These are phyloP conservation scores for Aeschynomene evenia DNA, from an alignment of 306 rosid genomes.

Conservation along the genomic window DNA sequence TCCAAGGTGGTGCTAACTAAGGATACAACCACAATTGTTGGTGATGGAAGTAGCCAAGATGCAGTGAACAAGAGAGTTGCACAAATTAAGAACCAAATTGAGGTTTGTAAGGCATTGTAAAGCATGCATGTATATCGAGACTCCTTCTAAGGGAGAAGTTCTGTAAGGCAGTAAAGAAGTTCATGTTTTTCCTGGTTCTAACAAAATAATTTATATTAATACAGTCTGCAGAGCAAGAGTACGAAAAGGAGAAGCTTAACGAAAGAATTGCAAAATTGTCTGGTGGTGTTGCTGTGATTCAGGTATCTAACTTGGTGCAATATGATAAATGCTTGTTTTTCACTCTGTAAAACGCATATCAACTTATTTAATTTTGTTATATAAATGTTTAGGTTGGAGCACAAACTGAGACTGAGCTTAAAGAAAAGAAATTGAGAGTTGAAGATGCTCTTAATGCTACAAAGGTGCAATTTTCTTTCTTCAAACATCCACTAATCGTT, in stretches of 20 bases:
- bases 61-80: slow-evolving; percentile 90
- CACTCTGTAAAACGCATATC: neutral
- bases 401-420: slow-evolving; percentile 99
- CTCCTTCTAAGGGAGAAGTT: neutral
- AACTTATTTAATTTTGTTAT: neutral
- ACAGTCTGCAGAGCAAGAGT: slow-evolving; percentile 94
- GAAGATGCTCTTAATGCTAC: slow-evolving; percentile 99
- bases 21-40: slow-evolving; percentile 87
- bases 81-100: slow-evolving; percentile 82
- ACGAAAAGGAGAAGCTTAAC: slow-evolving; percentile 84
- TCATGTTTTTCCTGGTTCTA: neutral
- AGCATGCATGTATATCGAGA: neutral
- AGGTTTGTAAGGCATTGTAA: slow-evolving; percentile 45
- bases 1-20: slow-evolving; percentile 96
- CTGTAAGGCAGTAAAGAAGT: neutral
- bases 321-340: neutral
- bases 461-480: slow-evolving; percentile 52
- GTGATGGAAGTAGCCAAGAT: slow-evolving; percentile 97
- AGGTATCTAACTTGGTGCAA: slow-evolving; percentile 43
- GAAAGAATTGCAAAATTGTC: slow-evolving; percentile 95
- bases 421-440: slow-evolving; percentile 95
- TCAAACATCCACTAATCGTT: neutral
- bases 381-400: slow-evolving; percentile 78
- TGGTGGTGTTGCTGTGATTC: slow-evolving; percentile 98
- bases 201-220: neutral